Evolutionary conservation across 805 yeast species (phyloP), one percentile per base, ranked within the genome.

Genomic region (Wickerhamiella vanderwaltii): DNA sequence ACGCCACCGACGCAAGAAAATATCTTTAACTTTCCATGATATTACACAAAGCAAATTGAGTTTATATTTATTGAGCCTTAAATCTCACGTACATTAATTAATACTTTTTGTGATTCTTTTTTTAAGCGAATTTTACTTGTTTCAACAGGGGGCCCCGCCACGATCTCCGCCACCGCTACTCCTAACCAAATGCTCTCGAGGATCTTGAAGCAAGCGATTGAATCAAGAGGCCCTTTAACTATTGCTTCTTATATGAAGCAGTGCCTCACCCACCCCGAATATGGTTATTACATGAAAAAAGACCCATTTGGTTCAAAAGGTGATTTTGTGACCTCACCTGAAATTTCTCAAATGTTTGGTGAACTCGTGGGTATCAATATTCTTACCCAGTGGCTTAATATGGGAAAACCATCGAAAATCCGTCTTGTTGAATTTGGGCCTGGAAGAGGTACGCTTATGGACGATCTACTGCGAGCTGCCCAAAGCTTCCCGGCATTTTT

Each of bases 321-420:
- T 4, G 94, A 84, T 58, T 84, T 84, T 57, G 68, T 78, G 39
- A 84, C 94, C 0, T 78, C 88, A 0, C 94, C 94, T 0, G 94
- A 84, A 58, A 81, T 84, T 39, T 79, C 88, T 5, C 83, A 82
- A 29, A 78, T 83, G 62, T 84, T 83, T 63, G 94, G 94, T 16
- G 94, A 84, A 56, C 72, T 81, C 64, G 67, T 81, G 45, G 94
- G 91, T 0, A 61, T 84, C 4, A 84, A 93, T 84, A 13, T 61
- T 9, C 43, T 61, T 13, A 53, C 65, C 2, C 60, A 64, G 28
- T 81, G 86, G 82, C 46, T 69, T 25, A 55, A 63, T 1, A 87
- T 79, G 49, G 66, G 71, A 20, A 63, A 57, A 33, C 77, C 82
- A 0, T 29, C 51, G n/a, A 53, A 55, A 9, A 59, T 79, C 19